Base-by-base conservation (phyloP, 768 basidiomycete species). In the Tylopilus felleus region DNA sequence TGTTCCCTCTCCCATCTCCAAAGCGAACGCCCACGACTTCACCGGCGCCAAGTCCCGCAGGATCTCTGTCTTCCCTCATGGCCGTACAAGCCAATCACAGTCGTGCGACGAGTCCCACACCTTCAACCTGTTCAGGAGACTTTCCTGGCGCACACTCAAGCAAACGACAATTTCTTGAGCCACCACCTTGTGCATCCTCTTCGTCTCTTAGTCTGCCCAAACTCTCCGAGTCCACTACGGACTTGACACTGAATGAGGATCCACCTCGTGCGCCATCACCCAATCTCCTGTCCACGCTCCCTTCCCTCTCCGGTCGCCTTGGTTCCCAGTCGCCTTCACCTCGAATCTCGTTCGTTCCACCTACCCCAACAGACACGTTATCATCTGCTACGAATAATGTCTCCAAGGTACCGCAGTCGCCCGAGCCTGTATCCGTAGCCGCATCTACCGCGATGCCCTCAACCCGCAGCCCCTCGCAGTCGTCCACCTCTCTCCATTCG, bases 1-100 rank as follows among this genome's bases (percentile, higher is more conserved):
- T 85, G 1, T 84, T 83, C 63, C 80, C 80, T 1, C 73, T 85
- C 21, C 84, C 84, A 9, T 80, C 82, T 2, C 83, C 83, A 8
- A 72, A 77, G 41, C 77, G 84, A 9, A 75, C 80, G 1, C 83
- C 84, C 1, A 70, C 62, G n/a, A 56, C 63, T 2, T 79, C 78
- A 1, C 75, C 76, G 0, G 46, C 59, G 2, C 66, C 72, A 0
- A 80, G 70, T 23, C 65, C 73, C 1, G 51, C 53, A 2, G 65
- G 62, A n/a, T 74, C 73, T 2, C 10, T 53, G 8, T 71, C 65
- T 2, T 71, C 65, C 3, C 58, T 69, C 25, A 49, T 38, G 36
- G 49, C 45, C 19, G 4, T 50, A 10, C 62, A 44, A 9, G 38
- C 28, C n/a, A 40, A 43, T 25, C 58, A 50, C 10, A 41, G 19